Conservation (phyloP, 805 yeast species). For the Nakazawaea ernobii region DNA sequence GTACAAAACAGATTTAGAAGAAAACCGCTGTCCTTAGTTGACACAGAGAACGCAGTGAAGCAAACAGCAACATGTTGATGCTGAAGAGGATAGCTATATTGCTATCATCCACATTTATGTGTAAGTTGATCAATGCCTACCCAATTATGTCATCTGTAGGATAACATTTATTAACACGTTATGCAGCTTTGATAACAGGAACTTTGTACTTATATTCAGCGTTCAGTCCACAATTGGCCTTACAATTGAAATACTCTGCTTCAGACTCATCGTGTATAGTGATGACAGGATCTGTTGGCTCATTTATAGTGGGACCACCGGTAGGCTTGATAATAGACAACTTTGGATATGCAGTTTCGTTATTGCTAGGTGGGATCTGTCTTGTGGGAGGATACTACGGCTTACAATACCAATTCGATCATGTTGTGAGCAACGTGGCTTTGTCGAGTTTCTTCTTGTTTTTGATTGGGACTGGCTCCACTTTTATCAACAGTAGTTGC, state of each 20-base stretch:
- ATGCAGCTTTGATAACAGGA: constrained; percentile 56
- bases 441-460: constrained; percentile 42
- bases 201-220: constrained; percentile 73
- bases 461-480: constrained; percentile 63
- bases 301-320: constrained; percentile 58
- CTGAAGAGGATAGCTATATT: constrained; percentile 15
- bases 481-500: constrained; percentile 56
- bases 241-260: constrained; percentile 49
- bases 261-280: constrained; percentile 61
- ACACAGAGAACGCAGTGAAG: not conserved
- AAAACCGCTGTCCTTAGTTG: not conserved
- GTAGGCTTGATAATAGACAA: constrained; percentile 63
- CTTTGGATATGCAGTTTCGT: constrained; percentile 50
- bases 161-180: not conserved
- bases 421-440: constrained; percentile 30
- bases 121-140: constrained; percentile 6
- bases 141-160: not conserved
- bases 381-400: constrained; percentile 53
- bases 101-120: constrained; percentile 17
- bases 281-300: constrained; percentile 61
- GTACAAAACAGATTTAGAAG: not conserved
- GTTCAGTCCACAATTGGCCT: constrained; percentile 72
- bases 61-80: constrained; percentile 1
- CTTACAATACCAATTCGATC: constrained; percentile 44
- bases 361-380: constrained; percentile 42